Conservation (phyloP, 2,329 filamentous ascomycete genomes). For the Teratosphaeria gauchensis region DNA sequence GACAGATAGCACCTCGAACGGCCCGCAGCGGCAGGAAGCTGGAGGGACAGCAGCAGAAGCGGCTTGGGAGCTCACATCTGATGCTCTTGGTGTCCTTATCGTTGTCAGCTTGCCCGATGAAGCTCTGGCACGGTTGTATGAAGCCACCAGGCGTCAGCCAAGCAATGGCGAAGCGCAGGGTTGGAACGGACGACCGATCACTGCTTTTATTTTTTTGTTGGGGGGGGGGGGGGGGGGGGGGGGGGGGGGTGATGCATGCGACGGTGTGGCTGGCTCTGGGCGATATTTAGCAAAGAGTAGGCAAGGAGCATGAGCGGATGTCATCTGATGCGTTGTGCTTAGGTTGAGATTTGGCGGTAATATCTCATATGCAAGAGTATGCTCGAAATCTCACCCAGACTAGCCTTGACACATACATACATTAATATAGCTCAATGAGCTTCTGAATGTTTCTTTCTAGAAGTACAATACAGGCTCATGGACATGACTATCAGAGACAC, state of each 20-base stretch:
- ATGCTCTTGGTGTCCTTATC: not conserved
- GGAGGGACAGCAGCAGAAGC: not conserved
- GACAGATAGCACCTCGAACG: too few relatives aligned
- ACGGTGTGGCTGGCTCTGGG: not conserved
- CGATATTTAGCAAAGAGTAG: not conserved
- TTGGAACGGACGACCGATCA: not conserved
- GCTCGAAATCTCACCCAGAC: not conserved
- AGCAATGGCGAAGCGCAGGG: not conserved
- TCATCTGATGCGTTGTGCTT: not conserved
- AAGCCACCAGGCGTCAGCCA: not conserved
- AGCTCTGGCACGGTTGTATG: not conserved
- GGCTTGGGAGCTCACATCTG: not conserved
- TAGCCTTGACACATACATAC: not conserved
- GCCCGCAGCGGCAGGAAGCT: not conserved
- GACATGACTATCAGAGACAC: not conserved
- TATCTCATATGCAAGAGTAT: not conserved
- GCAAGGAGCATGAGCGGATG: not conserved
- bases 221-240: too few relatives aligned
- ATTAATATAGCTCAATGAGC: not conserved
- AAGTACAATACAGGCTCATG: not conserved
- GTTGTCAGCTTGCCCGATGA: not conserved
- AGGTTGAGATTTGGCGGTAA: not conserved
- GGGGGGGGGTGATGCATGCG: not conserved
- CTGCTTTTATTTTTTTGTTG: not conserved
- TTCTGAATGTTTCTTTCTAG: not conserved